These are phyloP conservation scores for Colletotrichum neosansevieriae DNA, from an alignment of 2,329 filamentous ascomycete genomes.

Conservation along the genomic window DNA sequence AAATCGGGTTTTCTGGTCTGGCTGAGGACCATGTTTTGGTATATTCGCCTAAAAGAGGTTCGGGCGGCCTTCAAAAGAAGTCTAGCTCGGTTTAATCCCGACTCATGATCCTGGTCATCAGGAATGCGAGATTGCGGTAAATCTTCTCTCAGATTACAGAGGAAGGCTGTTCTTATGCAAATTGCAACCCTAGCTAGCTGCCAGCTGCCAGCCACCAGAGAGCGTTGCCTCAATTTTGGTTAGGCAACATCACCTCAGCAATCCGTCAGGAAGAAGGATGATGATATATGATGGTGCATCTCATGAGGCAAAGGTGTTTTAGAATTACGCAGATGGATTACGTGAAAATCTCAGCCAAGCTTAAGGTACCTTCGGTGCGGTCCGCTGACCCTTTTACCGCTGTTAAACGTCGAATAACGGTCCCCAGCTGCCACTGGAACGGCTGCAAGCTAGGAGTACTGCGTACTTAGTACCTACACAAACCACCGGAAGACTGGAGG, in stretches of 20 bases:
- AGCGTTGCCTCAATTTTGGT: not conserved
- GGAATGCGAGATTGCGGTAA: constrained; percentile 35
- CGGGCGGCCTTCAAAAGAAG: constrained; percentile 20
- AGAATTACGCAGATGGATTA: not conserved
- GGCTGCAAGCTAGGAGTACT: too few relatives aligned
- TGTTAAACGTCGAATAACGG: not conserved
- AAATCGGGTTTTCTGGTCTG: constrained; percentile 12
- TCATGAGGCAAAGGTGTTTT: not conserved
- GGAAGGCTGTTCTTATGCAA: constrained; percentile 9
- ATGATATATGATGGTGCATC: constrained; percentile 7
- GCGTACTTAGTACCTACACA: too few relatives aligned
- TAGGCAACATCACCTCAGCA: not conserved
- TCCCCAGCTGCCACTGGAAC: constrained; percentile 15
- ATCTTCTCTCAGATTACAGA: constrained; percentile 26
- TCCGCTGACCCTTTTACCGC: constrained; percentile 5
- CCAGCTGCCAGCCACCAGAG: not conserved
- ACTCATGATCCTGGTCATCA: constrained; percentile 18
- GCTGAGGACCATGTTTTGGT: constrained; percentile 15
- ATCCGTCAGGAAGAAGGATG: not conserved
- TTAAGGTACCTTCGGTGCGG: not conserved
- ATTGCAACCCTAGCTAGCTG: not conserved
- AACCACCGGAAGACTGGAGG: not conserved
- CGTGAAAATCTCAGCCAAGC: not conserved
- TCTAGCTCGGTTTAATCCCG: constrained; percentile 17
- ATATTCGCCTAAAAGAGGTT: constrained; percentile 19